Evolutionary conservation across 768 basidiomycete species (phyloP), one percentile per base, ranked within the genome.

Genomic region (Lentinula raphanica): DNA sequence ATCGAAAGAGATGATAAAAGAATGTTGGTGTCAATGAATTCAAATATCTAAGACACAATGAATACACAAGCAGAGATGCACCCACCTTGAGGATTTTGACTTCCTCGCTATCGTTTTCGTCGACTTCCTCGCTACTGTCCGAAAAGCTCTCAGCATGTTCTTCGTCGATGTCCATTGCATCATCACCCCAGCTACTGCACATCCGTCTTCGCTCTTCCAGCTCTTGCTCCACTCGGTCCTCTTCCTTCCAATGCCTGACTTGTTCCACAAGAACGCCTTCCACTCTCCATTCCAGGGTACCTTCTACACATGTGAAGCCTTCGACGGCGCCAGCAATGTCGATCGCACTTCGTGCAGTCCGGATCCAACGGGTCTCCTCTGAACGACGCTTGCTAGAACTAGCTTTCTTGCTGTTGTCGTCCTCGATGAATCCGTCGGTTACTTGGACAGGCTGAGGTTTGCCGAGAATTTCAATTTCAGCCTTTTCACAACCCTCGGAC

Each of bases 1-100:
- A 88, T 76, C 0, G 85, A 69, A 3, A 98, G 77, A 0, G 92
- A 93, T 0, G 92, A 89, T 15, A 98, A 80, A 0, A 99, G 77
- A 57, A 98, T 91, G 73, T 98, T 98, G 49, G 96, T 98, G 72
- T 98, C 96, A 66, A 96, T 76, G 28, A 99, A 87, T 58, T n/a
- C n/a, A n/a, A n/a, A n/a, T 58, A 54, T 60, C 54, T 35, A 31
- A 40, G 62, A 35, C 60, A 49, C 63, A 60, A 38, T 54, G 58
- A n/a, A 40, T 36, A 49, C 58, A 45, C 42, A 49, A 36, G 54
- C 2, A 58, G 6, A 42, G 58, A 59, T 25, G 36, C 63, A 71
- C 53, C n/a, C 66, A 91, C 92, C 85, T 92, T 93, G 54, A 95
- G 78, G n/a, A 79, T 86, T 65, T 80, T 85, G 36, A 95, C 82